A percentile compares a stretch with the other conserved stretches of the same genome.
Conservation (phyloP, 371 early-diverging fungal species). For the Synchytrium microbalum region DNA sequence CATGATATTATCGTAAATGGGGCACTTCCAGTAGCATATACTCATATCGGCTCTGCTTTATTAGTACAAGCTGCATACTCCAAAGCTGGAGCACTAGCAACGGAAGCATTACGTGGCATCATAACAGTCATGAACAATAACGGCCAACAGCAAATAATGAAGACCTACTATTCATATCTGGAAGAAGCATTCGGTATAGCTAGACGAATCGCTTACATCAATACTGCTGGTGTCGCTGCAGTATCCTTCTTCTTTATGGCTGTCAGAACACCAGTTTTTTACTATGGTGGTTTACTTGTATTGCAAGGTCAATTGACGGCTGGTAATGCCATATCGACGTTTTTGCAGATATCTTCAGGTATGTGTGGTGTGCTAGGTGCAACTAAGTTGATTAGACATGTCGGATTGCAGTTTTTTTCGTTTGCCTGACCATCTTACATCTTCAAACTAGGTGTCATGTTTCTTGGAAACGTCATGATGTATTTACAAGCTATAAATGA, state of each 20-base stretch:
- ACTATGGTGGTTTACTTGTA: slow-evolving; percentile 32
- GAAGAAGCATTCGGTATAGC: slow-evolving; percentile 27
- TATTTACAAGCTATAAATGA: slow-evolving; percentile 52
- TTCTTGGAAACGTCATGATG: slow-evolving; percentile 19
- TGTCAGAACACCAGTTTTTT: slow-evolving; percentile 7
- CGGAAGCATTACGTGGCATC: slow-evolving; percentile 77
- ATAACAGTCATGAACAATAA: slow-evolving; percentile 84
- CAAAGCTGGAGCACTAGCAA: slow-evolving; percentile 70
- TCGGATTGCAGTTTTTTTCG: neutral
- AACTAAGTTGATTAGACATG: neutral
- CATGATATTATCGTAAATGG: slow-evolving; percentile 22
- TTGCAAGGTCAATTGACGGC: slow-evolving; percentile 14
- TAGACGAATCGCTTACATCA: slow-evolving; percentile 20
- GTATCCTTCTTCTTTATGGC: slow-evolving; percentile 13
- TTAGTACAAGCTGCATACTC: slow-evolving; percentile 49
- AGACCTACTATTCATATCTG: slow-evolving; percentile 45
- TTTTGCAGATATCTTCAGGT: slow-evolving; percentile 21
- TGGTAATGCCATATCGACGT: slow-evolving; percentile 31
- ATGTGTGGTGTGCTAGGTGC: slow-evolving; percentile 20
- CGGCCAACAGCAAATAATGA: slow-evolving; percentile 59
- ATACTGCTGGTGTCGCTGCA: slow-evolving; percentile 6
- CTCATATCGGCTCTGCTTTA: too few species aligned
- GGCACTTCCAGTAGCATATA: slow-evolving; percentile 22
- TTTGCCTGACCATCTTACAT: neutral
- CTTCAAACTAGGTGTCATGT: slow-evolving; percentile 13